phyloP scores from a whole-genome alignment of 2,329 filamentous ascomycete species.

The Colletotrichum trifolii region DNA sequence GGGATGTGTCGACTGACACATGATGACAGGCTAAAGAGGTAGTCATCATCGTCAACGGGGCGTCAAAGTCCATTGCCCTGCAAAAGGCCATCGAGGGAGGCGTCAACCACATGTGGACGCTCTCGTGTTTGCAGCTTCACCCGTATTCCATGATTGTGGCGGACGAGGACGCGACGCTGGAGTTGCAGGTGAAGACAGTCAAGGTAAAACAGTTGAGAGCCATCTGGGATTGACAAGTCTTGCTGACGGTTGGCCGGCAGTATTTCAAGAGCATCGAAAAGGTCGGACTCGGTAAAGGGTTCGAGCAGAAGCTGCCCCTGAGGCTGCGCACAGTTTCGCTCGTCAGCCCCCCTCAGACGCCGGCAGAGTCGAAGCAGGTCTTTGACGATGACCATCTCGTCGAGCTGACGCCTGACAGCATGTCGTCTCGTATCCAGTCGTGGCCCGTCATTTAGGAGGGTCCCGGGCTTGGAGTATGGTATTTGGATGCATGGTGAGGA shows the following conservation, averaged over 20 bases:
- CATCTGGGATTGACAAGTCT: background rate
- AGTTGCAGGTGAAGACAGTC: constrained; percentile 74
- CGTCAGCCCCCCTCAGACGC: constrained; percentile 38
- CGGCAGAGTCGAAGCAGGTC: constrained; percentile 27
- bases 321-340: constrained; percentile 34
- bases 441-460: constrained; percentile 26
- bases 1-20: constrained; percentile 75
- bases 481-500: background rate
- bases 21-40: constrained; percentile 73
- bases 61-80: constrained; percentile 77
- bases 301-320: constrained; percentile 56
- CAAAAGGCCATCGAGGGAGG: constrained; percentile 79
- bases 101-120: constrained; percentile 84
- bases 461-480: background rate
- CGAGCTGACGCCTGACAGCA: constrained; percentile 38
- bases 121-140: constrained; percentile 79
- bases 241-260: constrained; percentile 8
- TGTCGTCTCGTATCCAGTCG: constrained; percentile 36
- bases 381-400: constrained; percentile 25
- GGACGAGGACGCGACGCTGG: constrained; percentile 76
- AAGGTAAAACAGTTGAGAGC: constrained; percentile 47
- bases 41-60: constrained; percentile 78
- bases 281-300: constrained; percentile 58
- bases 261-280: constrained; percentile 70
- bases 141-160: constrained; percentile 79